These are phyloP conservation scores for Tylopilus rubrobrunneus DNA, from an alignment of 768 basidiomycete species.

Conservation along the genomic window DNA sequence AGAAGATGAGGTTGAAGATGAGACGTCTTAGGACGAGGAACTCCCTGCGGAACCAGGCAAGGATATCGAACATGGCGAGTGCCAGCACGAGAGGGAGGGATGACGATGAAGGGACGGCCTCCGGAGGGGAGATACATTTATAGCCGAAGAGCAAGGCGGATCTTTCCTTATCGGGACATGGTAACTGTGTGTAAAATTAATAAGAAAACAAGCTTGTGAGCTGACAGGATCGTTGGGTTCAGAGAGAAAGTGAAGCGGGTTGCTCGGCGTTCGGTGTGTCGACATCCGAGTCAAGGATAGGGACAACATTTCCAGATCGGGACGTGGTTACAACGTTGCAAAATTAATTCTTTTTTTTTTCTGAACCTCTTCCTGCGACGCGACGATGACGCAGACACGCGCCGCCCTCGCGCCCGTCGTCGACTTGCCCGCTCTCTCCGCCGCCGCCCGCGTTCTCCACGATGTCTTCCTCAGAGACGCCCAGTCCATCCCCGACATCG, in stretches of 20 bases:
- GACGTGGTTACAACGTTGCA: too few relatives aligned
- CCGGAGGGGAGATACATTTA: too few relatives aligned
- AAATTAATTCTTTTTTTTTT: too few relatives aligned
- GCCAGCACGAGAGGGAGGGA: background rate
- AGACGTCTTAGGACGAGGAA: conserved; percentile 61
- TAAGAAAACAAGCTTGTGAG: too few relatives aligned
- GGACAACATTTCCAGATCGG: background rate
- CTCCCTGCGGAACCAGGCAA: conserved; percentile 65
- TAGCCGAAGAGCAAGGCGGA: too few relatives aligned
- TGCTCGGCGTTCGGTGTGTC: too few relatives aligned
- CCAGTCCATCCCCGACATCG: conserved; percentile 70
- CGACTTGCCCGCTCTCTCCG: conserved; percentile 60
- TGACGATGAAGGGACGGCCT: too few relatives aligned
- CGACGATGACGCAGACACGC: conserved; percentile 18
- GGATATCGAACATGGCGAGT: background rate
- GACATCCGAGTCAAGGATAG: too few relatives aligned
- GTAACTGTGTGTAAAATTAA: too few relatives aligned
- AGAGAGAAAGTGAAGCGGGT: too few relatives aligned
- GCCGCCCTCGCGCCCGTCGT: conserved; percentile 29
- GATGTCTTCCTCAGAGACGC: conserved; percentile 71
- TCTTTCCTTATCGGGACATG: too few relatives aligned
- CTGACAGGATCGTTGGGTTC: too few relatives aligned
- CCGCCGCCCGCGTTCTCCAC: conserved; percentile 62
- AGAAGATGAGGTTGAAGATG: conserved; percentile 74
- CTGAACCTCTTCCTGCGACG: background rate